Evolutionary conservation across 768 basidiomycete species (phyloP), one percentile per base, ranked within the genome.

Genomic region (Sporobolomyces pararoseus): DNA sequence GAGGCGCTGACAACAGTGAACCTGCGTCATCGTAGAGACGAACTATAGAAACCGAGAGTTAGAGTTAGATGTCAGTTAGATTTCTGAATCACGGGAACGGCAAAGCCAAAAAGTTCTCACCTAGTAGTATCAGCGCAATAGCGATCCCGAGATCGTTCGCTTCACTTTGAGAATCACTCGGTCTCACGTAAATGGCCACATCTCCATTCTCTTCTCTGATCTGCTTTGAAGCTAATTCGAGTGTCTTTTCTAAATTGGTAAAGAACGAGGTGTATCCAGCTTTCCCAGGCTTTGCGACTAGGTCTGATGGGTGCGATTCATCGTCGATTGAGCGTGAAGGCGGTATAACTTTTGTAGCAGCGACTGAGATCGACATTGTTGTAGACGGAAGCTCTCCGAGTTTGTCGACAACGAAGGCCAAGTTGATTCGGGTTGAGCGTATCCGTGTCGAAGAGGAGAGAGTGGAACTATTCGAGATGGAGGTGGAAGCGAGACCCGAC

Each of bases 81-180:
- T 1, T 51, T 27, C 7, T 10, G n/a, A 5, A 10, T n/a, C 23
- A 27, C 50, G 4, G 25, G 10, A 10, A 51, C 7, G n/a, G 12
- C 9, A 7, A 2, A 7, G n/a, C n/a, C n/a, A n/a, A n/a, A n/a
- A n/a, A n/a, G n/a, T n/a, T n/a, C 63, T 21, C 34, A 74, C 72
- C 57, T 23, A 81, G 59, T 37, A 86, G 83, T 4, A 90, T 78
- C 1, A 85, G 83, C 17, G 82, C 84, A 3, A 90, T 73, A 0
- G 83, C 85, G 1, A 90, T 82, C 2, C 89, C 89, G 4, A 88
- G 83, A 62, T 86, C 84, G 4, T 81, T 76, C 73, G 91, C 88
- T 35, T 75, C 74, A 46, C 84, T 84, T 12, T 88, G 88, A 0
- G 46, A 5, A 32, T 61, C 59, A 31, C 44, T 34, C 23, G 46